Conservation (phyloP, 306 rosid genomes). For the Cicer yamashitae region DNA sequence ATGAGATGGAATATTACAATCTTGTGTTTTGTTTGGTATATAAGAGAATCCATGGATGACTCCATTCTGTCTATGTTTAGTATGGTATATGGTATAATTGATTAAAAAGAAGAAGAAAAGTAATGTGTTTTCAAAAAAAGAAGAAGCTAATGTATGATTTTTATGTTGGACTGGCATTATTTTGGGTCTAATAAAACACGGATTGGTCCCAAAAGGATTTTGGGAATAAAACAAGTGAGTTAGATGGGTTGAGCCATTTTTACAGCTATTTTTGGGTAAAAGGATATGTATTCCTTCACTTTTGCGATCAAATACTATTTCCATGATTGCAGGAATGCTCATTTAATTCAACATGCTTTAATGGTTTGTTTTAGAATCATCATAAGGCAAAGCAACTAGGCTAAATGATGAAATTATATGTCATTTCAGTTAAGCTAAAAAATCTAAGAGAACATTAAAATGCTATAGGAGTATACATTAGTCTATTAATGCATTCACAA, state of each 20-base stretch:
- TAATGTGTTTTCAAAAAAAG: too few relatives aligned
- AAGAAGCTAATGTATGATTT: not conserved
- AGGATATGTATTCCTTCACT: not conserved
- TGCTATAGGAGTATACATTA: not conserved
- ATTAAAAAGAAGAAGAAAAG: not conserved
- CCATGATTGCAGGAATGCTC: not conserved
- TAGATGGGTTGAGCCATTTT: not conserved
- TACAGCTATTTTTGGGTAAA: not conserved
- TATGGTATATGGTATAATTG: conserved; percentile 2
- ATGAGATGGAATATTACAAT: not conserved
- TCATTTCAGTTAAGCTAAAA: not conserved
- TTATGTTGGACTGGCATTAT: not conserved
- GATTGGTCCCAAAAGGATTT: not conserved
- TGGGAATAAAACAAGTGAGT: not conserved
- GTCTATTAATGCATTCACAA: conserved; percentile 24
- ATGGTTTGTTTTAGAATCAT: not conserved
- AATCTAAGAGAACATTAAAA: not conserved
- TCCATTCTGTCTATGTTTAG: not conserved
- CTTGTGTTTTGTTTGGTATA: not conserved
- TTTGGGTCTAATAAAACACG: not conserved
- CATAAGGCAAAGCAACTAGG: not conserved
- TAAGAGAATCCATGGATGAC: not conserved
- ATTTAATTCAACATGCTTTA: not conserved
- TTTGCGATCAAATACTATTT: not conserved
- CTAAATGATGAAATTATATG: not conserved